Evolutionary conservation across 208 protist genomes (phyloP).

Genomic region (Porcisia hertigi): DNA sequence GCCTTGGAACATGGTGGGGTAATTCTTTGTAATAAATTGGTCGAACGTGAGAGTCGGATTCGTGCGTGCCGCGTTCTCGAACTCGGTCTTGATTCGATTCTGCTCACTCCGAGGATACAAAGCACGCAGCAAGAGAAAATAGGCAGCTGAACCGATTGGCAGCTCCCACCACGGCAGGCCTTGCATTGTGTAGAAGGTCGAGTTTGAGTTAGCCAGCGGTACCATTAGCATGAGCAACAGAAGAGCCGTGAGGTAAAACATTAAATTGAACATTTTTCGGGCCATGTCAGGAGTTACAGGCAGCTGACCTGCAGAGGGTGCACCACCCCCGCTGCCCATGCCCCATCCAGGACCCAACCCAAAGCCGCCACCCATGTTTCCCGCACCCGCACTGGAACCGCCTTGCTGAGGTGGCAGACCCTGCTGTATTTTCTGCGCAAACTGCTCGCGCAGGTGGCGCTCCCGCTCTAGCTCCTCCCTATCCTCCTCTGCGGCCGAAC

Average conservation of each 20-base stretch:
- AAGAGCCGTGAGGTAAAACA: constrained; percentile 64
- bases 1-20: constrained; percentile 78
- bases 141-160: constrained; percentile 57
- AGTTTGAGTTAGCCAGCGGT: constrained; percentile 53
- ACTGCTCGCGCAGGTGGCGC: constrained; percentile 66
- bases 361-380: constrained; percentile 11
- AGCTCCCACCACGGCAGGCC: constrained; percentile 81
- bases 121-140: constrained; percentile 64
- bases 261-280: constrained; percentile 47
- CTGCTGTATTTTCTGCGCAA: constrained; percentile 75
- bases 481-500: constrained; percentile 66
- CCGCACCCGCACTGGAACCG: constrained; percentile 5
- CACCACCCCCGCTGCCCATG: constrained; percentile 11
- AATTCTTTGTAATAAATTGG: constrained; percentile 70
- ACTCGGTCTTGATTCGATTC: constrained; percentile 77
- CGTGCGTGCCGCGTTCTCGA: constrained; percentile 41
- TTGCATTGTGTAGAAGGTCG: constrained; percentile 65
- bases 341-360: constrained; percentile 10
- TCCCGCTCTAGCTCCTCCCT: constrained; percentile 83
- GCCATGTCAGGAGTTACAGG: constrained; percentile 19
- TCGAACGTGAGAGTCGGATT: constrained; percentile 74
- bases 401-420: constrained; percentile 39
- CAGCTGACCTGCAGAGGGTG: constrained; percentile 2
- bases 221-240: constrained; percentile 53
- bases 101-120: constrained; percentile 68